Base-by-base conservation (phyloP, 768 basidiomycete genomes). In the Plicaturopsis crispa region DNA sequence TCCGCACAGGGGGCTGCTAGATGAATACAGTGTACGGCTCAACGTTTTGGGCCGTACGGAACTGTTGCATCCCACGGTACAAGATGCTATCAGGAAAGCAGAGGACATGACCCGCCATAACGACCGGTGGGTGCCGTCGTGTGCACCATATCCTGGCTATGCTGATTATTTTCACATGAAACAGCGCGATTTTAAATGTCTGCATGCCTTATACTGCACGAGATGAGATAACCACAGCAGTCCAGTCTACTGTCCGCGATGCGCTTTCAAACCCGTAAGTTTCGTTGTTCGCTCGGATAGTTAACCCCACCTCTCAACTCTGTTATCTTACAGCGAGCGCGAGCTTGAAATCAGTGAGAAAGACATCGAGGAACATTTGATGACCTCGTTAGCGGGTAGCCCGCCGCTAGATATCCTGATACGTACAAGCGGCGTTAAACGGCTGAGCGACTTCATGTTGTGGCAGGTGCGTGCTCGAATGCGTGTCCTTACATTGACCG, bases 131-230 rank as follows among this genome's bases (percentile, higher is more conserved):
- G 23, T 21, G n/a, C n/a, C n/a, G n/a, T n/a, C n/a, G n/a, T n/a
- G n/a, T n/a, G n/a, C n/a, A n/a, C n/a, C 37, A 8, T 41, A 11
- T 16, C n/a, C 22, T 19, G 39, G 34, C 10, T 24, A 32, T 8
- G 22, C 2, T 21, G 20, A 31, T 24, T 14, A 43, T 26, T 24
- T 28, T 32, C 24, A 36, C 44, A 36, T 12, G 18, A 8, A 7
- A 13, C 39, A 97, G 93, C 22, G 80, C 86, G 1, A 82, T 93
- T 19, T 68, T 98, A 24, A 97, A 98, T 53, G 65, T 98, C 4
- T 90, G 87, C 61, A 89, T 92, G 70, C 83, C 94, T 0, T 99
- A 97, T 52, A 72, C 90, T 4, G 84, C 92, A 2, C 74, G 84
- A 20, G 88, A 99, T 52, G 96, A 99, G 58, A 92, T 98, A 10